Evolutionary conservation across 345 rosid genomes (phyloP), one percentile per base, ranked within the genome.

Genomic region (Cardiospermum halicacabum): DNA sequence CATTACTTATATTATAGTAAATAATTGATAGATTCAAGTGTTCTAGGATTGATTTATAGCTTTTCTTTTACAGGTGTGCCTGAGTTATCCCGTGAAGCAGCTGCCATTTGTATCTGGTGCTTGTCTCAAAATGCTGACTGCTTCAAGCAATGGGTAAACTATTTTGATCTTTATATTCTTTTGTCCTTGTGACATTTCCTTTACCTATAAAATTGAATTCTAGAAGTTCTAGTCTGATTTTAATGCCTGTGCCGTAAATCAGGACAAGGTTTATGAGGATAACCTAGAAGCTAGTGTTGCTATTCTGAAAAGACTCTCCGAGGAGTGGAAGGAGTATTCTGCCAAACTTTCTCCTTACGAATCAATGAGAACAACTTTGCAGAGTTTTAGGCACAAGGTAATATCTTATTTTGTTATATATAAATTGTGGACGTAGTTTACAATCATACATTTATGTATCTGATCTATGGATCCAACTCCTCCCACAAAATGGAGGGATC

Each of bases 61-160:
- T 27, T 11, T 22, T 48, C 45, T 43, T 67, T 10, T 12, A 34
- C 73, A 89, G 96, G 82, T 50, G 73, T 65, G 56, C 79, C 83
- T 25, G 85, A 81, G 43, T 70, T 89, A 66, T 80, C 89, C 47
- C 80, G 80, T 75, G 93, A 89, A 79, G 91, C 91, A n/a, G 77
- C 87, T 64, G 72, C 73, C 34, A 73, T 83, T 10, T 77, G 74
- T 62, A 60, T 80, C 48, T 86, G 96, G 93, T 79, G 83, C 48
- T 77, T 89, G 72, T 67, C 78, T 1, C 75, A 77, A 68, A 83
- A 80, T 64, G 67, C 78, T 53, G 96, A 89, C 36, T 89, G 96
- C 81, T 89, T 79, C 76, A 83, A 75, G 81, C 87, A 80, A 34
- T 89, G 96, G 96, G 96, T 85, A 67, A 73, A 84, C 40, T 69